Evolutionary conservation across 208 protist species (phyloP).

Genomic region (Endotrypanum monterogeii): DNA sequence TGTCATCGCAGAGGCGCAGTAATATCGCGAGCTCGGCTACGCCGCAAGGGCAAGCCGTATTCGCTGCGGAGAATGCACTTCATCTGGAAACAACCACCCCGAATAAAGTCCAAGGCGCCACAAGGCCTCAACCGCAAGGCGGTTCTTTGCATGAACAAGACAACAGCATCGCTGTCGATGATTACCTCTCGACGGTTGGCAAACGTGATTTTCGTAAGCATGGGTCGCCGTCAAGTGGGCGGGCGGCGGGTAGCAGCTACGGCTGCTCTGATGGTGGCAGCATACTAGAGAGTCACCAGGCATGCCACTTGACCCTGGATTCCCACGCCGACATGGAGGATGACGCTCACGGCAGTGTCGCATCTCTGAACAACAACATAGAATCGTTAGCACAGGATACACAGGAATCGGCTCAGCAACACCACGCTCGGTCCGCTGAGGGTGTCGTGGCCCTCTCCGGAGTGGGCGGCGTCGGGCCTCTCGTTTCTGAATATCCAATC

Average conservation of each 20-base stretch:
- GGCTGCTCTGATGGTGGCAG: conserved; percentile 32
- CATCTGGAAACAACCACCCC: background rate
- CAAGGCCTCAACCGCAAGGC: background rate
- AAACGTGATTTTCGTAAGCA: background rate
- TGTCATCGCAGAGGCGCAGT: background rate
- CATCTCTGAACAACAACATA: background rate
- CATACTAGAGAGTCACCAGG: conserved; percentile 9
- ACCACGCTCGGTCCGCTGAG: background rate
- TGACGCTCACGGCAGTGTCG: background rate
- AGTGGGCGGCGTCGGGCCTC: background rate
- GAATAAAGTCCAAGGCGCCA: background rate
- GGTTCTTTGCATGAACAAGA: background rate
- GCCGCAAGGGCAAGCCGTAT: background rate
- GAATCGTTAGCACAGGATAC: background rate
- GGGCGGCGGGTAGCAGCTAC: conserved; percentile 29
- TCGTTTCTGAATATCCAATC: background rate
- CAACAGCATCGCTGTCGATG: background rate
- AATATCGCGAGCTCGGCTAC: background rate
- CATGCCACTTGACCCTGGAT: conserved; percentile 16
- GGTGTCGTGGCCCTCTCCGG: background rate
- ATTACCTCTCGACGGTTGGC: background rate
- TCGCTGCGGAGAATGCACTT: background rate
- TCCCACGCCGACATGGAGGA: conserved; percentile 14
- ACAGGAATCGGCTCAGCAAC: background rate
- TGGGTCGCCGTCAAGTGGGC: conserved; percentile 7